Base-by-base conservation (phyloP, 768 basidiomycete species). In the Russula foetens region DNA sequence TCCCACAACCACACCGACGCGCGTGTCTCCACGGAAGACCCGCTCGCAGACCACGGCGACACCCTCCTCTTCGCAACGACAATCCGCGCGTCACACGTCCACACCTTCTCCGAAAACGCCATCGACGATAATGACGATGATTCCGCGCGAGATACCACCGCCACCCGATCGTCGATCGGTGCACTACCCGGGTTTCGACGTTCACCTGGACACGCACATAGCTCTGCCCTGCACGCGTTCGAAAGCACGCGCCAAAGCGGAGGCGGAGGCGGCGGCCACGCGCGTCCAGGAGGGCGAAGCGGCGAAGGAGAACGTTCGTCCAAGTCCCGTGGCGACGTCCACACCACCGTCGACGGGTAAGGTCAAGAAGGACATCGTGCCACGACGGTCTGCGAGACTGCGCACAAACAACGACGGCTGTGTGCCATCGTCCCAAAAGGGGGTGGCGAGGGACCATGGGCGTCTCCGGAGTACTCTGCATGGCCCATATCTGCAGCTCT, bases 151-250 rank as follows among this genome's bases (percentile, higher is more conserved):
- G 49, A 45, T 60, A 44, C 63, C 59, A 1, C 59, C 53, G 12
- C 51, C 48, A 1, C 56, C 63, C 19, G 56, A 66, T 44, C 65
- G 63, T 50, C 56, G 47, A 17, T 66, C 65, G 7, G 53, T 47
- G 52, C 65, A 66, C 31, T 64, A 66, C 35, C 65, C 65, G 12
- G 65, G 65, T 2, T 66, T 66, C 21, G 63, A 66, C 53, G 63
- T 66, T 29, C 59, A 60, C 49, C 45, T 41, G n/a, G 65, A 66
- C 56, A 64, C 51, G n/a, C 65, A 66, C 38, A n/a, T 66, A 38
- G 49, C 41, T 19, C 44, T 65, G 41, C 62, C 56, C 8, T 43
- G 48, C 31, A 50, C 56, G 28, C 63, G 55, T n/a, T 62, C 63
- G 17, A 51, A 28, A 12, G 49, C 58, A 2, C 62, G 45, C 47